These are phyloP conservation scores for Diaporthe longicolla DNA, from an alignment of 2,329 filamentous ascomycete genomes.

Conservation along the genomic window DNA sequence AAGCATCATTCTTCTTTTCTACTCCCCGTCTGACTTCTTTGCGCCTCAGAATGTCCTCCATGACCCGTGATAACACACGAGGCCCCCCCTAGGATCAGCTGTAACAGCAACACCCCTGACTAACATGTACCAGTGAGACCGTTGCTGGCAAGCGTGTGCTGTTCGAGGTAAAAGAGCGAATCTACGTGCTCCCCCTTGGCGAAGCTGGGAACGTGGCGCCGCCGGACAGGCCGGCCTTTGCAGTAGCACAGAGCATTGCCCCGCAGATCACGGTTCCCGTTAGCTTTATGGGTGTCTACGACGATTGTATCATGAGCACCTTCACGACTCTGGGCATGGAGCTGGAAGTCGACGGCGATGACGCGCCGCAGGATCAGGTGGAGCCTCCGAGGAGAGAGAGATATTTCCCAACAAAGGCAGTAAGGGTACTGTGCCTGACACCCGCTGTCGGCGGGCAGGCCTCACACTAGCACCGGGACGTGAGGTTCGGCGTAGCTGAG, in stretches of 20 bases:
- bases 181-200: conserved; percentile 58
- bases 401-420: conserved; percentile 36
- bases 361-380: neutral
- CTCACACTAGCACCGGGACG: conserved; percentile 18
- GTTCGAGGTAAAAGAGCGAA: conserved; percentile 59
- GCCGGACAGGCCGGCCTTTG: conserved; percentile 45
- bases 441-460: conserved; percentile 14
- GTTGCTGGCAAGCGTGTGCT: conserved; percentile 52
- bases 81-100: too few relatives aligned
- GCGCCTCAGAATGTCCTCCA: too few relatives aligned
- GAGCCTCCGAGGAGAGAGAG: conserved; percentile 21
- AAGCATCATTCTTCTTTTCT: too few relatives aligned
- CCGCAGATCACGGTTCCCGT: conserved; percentile 58
- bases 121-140: conserved; percentile 43
- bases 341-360: neutral
- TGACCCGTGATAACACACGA: too few relatives aligned
- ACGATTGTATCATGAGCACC: conserved; percentile 62
- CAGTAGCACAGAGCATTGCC: conserved; percentile 42
- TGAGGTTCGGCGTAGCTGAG: neutral
- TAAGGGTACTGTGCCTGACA: conserved; percentile 13
- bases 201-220: conserved; percentile 50
- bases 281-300: conserved; percentile 61
- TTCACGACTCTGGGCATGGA: conserved; percentile 51
- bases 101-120: too few relatives aligned
- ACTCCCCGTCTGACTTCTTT: too few relatives aligned